A percentile compares a stretch with the other conserved stretches of the same genome.
These are phyloP conservation scores for Acacia crassicarpa DNA, from an alignment of 306 rosid genomes.

Conservation along the genomic window DNA sequence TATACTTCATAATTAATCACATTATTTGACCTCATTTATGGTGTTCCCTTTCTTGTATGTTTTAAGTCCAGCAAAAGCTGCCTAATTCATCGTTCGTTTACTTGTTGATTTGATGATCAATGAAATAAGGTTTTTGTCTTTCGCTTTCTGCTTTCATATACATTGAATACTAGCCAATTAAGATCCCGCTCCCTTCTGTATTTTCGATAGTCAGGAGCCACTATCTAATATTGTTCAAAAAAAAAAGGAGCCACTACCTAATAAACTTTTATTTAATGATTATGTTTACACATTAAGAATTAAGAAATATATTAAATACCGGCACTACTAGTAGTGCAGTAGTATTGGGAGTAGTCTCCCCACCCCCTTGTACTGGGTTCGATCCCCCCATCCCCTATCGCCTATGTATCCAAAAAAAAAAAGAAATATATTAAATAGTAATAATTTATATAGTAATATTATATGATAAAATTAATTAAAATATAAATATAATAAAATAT, in stretches of 20 bases:
- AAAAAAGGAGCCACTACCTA: not conserved
- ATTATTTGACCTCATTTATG: not conserved
- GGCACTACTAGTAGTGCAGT: no score
- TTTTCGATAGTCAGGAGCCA: no score
- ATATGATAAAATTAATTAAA: no score
- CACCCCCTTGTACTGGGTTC: no score
- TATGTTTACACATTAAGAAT: not conserved
- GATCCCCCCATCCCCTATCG: no score
- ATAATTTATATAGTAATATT: not conserved
- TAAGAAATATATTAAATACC: no score
- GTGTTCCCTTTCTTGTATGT: not conserved
- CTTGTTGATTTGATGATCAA: not conserved
- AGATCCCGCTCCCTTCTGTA: not conserved
- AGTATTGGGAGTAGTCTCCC: no score
- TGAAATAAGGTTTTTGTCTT: not conserved
- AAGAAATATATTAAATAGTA: no score
- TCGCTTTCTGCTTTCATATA: not conserved
- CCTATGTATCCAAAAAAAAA: no score
- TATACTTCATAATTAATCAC: not conserved
- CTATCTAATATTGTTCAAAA: no score
- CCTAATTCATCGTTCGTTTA: not conserved
- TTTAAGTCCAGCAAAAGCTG: not conserved
- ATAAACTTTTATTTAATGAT: no score
- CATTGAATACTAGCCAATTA: not conserved
- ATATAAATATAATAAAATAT: no score